Percentiles rank a stretch among this genome's conserved stretches.
These are phyloP conservation scores for Pistacia atlantica DNA, from an alignment of 345 rosid genomes.

Conservation along the genomic window DNA sequence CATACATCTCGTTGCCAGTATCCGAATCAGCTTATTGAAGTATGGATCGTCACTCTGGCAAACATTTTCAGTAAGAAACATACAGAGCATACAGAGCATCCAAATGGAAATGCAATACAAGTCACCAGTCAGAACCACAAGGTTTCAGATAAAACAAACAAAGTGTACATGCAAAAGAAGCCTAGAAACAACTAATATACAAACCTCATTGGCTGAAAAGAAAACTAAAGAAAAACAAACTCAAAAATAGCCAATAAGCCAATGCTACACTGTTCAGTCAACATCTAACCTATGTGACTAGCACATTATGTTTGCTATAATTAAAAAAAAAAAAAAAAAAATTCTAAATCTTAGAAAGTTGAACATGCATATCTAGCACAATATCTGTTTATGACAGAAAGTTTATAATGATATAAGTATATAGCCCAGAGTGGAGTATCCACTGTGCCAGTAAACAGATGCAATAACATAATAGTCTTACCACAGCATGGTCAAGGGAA, in stretches of 20 bases:
- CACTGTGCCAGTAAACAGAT: slow-evolving; percentile 16
- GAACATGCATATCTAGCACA: slow-evolving; percentile 1
- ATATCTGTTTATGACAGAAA: background rate
- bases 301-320: background rate
- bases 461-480: slow-evolving; percentile 37
- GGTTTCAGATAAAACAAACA: background rate
- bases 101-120: slow-evolving; percentile 10
- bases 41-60: slow-evolving; percentile 95
- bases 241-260: background rate
- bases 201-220: background rate
- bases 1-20: slow-evolving; percentile 99
- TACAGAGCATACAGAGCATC: background rate
- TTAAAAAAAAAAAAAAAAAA: background rate
- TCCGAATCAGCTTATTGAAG: slow-evolving; percentile 92
- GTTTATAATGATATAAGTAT: background rate
- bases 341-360: background rate
- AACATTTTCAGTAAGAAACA: slow-evolving; percentile 19
- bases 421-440: background rate
- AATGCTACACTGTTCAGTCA: background rate
- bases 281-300: background rate
- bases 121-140: slow-evolving; percentile 16
- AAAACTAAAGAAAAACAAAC: background rate
- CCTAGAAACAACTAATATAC: background rate
- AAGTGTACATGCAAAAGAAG: background rate
- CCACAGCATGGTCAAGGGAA: slow-evolving; percentile 95